A percentile compares a stretch with the other conserved stretches of the same genome.
These are phyloP conservation scores for Xylaria castorea DNA, from an alignment of 495 filamentous ascomycete genomes.

Conservation along the genomic window DNA sequence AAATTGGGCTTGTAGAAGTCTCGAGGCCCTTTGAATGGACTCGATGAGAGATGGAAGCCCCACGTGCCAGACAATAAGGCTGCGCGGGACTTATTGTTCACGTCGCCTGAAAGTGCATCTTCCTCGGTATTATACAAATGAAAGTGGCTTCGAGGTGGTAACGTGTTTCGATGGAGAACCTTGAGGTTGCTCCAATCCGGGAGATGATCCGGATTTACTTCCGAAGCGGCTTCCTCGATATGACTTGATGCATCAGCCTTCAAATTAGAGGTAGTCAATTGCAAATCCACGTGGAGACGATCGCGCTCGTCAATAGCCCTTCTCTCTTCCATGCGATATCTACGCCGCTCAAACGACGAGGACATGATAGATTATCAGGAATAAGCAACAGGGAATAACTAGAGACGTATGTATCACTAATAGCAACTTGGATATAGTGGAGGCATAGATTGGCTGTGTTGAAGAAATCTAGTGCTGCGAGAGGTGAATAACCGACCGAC, in stretches of 20 bases:
- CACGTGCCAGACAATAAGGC: conserved; percentile 63
- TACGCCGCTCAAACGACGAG: neutral
- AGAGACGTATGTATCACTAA: conserved; percentile 1
- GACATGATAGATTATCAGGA: conserved; percentile 28
- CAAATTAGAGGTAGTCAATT: conserved; percentile 25
- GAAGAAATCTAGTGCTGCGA: neutral
- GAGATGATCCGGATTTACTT: conserved; percentile 34
- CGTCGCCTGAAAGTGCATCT: conserved; percentile 40
- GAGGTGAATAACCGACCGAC: neutral
- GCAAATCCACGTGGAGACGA: conserved; percentile 35
- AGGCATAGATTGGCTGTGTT: neutral
- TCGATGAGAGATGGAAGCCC: conserved; percentile 61
- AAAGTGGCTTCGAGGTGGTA: conserved; percentile 68
- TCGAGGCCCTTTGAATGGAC: conserved; percentile 54
- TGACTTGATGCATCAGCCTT: neutral
- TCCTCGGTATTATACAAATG: conserved; percentile 51
- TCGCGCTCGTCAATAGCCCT: conserved; percentile 17
- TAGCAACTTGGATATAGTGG: neutral
- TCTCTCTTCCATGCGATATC: neutral
- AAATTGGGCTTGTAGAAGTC: conserved; percentile 48
- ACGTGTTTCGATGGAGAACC: conserved; percentile 67
- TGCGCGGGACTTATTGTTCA: conserved; percentile 42
- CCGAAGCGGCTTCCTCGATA: neutral
- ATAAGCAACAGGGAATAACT: neutral
- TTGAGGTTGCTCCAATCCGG: conserved; percentile 68